Conservation (phyloP, 2,329 filamentous ascomycete genomes). For the Trichophyton schoenleinii region DNA sequence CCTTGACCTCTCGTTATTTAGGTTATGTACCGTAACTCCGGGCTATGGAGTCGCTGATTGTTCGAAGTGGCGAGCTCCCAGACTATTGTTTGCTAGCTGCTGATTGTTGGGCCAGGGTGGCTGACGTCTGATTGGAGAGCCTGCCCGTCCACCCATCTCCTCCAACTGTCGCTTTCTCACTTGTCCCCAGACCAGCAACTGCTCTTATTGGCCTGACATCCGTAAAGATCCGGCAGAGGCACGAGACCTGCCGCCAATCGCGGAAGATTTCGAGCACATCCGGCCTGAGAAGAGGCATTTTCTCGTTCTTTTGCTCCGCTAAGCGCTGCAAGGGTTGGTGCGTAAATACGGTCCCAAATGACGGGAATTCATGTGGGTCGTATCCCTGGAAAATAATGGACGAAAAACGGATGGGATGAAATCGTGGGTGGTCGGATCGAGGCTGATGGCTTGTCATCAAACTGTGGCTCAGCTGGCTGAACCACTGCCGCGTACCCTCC, state of each 20-base stretch:
- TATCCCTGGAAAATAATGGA: not conserved
- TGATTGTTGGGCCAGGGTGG: not conserved
- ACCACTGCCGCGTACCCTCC: not conserved
- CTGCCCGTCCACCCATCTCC: not conserved
- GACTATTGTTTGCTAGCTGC: slow-evolving; percentile 6
- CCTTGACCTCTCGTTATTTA: not conserved
- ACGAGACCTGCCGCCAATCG: slow-evolving; percentile 14
- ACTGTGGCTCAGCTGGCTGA: not conserved
- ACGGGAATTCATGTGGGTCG: slow-evolving; percentile 8
- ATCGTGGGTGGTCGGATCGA: not conserved
- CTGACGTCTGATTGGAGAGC: not conserved
- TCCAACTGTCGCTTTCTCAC: not conserved
- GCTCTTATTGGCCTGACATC: not conserved
- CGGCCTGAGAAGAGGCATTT: slow-evolving; percentile 8
- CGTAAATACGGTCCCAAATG: slow-evolving; percentile 9
- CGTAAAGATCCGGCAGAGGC: slow-evolving; percentile 6
- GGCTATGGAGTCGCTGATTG: not conserved
- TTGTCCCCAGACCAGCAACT: not conserved
- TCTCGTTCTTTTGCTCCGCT: not conserved
- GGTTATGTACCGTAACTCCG: slow-evolving; percentile 3
- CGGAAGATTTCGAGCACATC: slow-evolving; percentile 13
- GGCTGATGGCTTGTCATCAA: not conserved
- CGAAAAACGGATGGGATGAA: not conserved
- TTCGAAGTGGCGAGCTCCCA: slow-evolving; percentile 2
- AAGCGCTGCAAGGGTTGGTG: slow-evolving; percentile 12